Percentiles rank a stretch among this genome's conserved stretches.
Evolutionary conservation across 208 protist species (phyloP).

Genomic region (Zelonia costaricensis): DNA sequence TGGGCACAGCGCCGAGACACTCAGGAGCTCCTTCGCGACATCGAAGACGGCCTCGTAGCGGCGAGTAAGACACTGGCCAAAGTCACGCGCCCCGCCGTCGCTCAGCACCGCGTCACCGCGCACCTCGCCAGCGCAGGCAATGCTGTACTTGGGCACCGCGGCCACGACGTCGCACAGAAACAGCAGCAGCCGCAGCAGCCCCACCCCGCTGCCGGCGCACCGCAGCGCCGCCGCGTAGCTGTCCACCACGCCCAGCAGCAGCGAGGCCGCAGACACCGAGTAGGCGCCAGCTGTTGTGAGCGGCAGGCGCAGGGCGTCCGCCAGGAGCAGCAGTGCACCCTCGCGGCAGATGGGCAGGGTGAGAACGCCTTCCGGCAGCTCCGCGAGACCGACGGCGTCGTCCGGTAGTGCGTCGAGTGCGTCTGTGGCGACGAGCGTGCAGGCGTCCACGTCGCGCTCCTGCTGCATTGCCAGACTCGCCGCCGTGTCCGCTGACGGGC

Average conservation of each 20-base stretch:
- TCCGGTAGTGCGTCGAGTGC: slow-evolving; percentile 12
- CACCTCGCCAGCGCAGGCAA: slow-evolving; percentile 13
- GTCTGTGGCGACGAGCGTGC: slow-evolving; percentile 14
- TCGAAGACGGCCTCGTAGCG: slow-evolving; percentile 62
- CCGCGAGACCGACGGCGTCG: no score
- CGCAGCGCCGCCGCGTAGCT: slow-evolving; percentile 3
- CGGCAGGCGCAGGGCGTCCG: slow-evolving; percentile 8
- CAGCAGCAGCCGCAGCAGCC: slow-evolving; percentile 22
- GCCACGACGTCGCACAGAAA: slow-evolving; percentile 21
- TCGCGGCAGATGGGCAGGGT: slow-evolving; percentile 13
- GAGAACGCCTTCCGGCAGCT: not conserved
- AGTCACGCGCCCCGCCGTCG: not conserved
- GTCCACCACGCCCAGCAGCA: slow-evolving; percentile 11
- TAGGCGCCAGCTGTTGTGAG: not conserved
- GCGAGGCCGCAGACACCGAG: slow-evolving; percentile 9
- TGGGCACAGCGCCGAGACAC: slow-evolving; percentile 48
- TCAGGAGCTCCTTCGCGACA: slow-evolving; percentile 54
- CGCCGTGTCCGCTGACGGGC: slow-evolving; percentile 9
- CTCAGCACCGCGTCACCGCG: not conserved
- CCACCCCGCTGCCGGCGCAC: slow-evolving; percentile 6
- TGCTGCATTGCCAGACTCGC: slow-evolving; percentile 16
- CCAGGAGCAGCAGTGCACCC: slow-evolving; percentile 24
- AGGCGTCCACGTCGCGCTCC: slow-evolving; percentile 14
- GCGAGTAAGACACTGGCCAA: slow-evolving; percentile 19
- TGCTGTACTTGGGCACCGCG: slow-evolving; percentile 26